phyloP scores from a whole-genome alignment of 2,329 filamentous ascomycete genomes.

The Geosmithia putterillii region DNA sequence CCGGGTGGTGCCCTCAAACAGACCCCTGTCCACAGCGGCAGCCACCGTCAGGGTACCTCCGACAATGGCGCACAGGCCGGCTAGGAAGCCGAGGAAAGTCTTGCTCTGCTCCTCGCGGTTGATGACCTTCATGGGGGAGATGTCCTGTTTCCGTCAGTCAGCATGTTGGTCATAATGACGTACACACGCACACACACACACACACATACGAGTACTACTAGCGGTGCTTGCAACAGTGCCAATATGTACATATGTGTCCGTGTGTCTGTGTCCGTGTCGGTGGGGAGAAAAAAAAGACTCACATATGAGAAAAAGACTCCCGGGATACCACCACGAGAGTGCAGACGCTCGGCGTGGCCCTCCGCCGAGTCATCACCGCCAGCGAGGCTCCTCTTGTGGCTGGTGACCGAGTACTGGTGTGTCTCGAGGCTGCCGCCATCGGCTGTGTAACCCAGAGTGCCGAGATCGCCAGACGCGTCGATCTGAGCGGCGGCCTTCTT shows the following conservation, averaged over 20 bases:
- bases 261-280: no score
- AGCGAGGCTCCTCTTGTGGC: constrained; percentile 77
- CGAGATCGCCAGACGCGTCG: constrained; percentile 48
- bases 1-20: constrained; percentile 78
- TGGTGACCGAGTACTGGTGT: constrained; percentile 96
- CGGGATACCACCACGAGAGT: constrained; percentile 84
- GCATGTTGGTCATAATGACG: background rate
- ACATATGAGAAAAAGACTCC: constrained; percentile 98
- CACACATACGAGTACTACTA: no score
- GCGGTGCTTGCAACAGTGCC: no score
- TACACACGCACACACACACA: no score
- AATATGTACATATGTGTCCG: no score
- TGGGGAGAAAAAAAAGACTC: constrained; percentile 21
- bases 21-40: constrained; percentile 77
- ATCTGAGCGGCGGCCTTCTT: constrained; percentile 31
- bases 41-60: constrained; percentile 93
- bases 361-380: constrained; percentile 79
- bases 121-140: constrained; percentile 98
- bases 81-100: constrained; percentile 83
- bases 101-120: constrained; percentile 88
- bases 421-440: constrained; percentile 88
- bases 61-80: constrained; percentile 86
- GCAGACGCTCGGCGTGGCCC: constrained; percentile 83
- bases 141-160: constrained; percentile 48
- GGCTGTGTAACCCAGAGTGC: constrained; percentile 50